Conservation (phyloP, 768 basidiomycete genomes). For the Suillus spraguei region DNA sequence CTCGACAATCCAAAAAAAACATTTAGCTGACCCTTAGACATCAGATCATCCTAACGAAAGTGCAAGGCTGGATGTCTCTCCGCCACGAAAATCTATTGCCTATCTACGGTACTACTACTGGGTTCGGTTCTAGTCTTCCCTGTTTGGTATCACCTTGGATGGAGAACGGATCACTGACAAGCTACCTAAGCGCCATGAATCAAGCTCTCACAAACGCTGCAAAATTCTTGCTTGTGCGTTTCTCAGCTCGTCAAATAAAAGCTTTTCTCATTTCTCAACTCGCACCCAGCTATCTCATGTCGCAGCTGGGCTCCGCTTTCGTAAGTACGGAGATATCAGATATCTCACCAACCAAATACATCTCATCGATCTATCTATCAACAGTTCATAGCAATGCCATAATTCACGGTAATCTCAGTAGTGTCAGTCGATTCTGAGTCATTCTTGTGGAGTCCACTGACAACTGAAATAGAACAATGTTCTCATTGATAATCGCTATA, state of each 20-base stretch:
- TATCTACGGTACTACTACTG: constrained; percentile 21
- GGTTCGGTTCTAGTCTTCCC: constrained; percentile 23
- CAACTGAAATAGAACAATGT: constrained; percentile 8
- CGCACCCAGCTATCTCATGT: constrained; percentile 7
- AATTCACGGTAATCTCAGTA: constrained; percentile 15
- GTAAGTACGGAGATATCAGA: constrained; percentile 5
- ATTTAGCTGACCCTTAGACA: background rate
- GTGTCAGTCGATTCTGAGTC: background rate
- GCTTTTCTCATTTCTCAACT: background rate
- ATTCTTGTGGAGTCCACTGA: background rate
- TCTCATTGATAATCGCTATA: constrained; percentile 40
- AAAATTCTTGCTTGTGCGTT: constrained; percentile 24
- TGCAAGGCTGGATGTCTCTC: constrained; percentile 24
- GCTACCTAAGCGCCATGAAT: constrained; percentile 16
- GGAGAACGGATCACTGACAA: constrained; percentile 19
- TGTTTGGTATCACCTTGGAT: constrained; percentile 28
- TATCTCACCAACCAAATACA: background rate
- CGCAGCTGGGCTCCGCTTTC: constrained; percentile 11
- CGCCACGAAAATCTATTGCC: constrained; percentile 24
- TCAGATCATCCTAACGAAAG: constrained; percentile 10
- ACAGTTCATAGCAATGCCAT: constrained; percentile 8
- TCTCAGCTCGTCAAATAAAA: background rate
- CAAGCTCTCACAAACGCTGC: constrained; percentile 11
- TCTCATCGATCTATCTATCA: background rate
- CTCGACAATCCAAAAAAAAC: background rate